Evolutionary conservation across 768 basidiomycete species (phyloP).

Genomic region (Saitozyma podzolica): DNA sequence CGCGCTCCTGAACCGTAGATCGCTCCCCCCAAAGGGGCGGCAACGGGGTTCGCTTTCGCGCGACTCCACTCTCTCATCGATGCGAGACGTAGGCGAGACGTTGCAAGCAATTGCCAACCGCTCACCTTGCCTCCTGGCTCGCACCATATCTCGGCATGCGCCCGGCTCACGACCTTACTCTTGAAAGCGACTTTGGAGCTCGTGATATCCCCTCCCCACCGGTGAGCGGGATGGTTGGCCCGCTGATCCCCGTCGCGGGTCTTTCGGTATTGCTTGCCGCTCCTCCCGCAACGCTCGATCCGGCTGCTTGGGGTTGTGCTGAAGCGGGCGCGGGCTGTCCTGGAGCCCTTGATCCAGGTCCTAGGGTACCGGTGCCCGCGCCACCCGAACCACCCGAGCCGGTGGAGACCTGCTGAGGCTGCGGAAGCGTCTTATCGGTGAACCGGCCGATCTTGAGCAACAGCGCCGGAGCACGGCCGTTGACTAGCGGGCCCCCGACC

Average conservation of each 20-base stretch:
- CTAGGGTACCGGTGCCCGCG: conserved; percentile 55
- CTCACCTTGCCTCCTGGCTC: conserved; percentile 55
- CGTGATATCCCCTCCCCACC: conserved; percentile 55
- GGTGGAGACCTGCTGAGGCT: conserved; percentile 2
- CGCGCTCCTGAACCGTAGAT: too few relatives aligned
- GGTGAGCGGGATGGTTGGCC: conserved; percentile 25
- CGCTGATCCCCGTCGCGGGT: conserved; percentile 12
- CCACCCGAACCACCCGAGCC: not conserved
- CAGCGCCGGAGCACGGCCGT: conserved; percentile 33
- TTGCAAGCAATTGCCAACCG: not conserved
- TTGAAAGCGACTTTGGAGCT: conserved; percentile 90
- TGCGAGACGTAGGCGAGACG: too few relatives aligned
- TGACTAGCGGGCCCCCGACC: conserved; percentile 14
- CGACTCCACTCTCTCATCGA: too few relatives aligned
- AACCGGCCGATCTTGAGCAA: conserved; percentile 84
- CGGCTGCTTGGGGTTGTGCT: too few relatives aligned
- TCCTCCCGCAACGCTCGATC: too few relatives aligned
- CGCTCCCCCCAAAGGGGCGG: too few relatives aligned
- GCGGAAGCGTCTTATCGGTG: conserved; percentile 66
- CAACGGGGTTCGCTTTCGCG: too few relatives aligned
- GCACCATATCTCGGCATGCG: conserved; percentile 93
- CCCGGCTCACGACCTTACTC: conserved; percentile 89
- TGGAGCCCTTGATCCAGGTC: too few relatives aligned
- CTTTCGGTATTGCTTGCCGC: conserved; percentile 37
- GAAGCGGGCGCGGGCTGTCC: too few relatives aligned